Base-by-base conservation (phyloP, 805 yeast species). In the Kodamaea kakaduensis region DNA sequence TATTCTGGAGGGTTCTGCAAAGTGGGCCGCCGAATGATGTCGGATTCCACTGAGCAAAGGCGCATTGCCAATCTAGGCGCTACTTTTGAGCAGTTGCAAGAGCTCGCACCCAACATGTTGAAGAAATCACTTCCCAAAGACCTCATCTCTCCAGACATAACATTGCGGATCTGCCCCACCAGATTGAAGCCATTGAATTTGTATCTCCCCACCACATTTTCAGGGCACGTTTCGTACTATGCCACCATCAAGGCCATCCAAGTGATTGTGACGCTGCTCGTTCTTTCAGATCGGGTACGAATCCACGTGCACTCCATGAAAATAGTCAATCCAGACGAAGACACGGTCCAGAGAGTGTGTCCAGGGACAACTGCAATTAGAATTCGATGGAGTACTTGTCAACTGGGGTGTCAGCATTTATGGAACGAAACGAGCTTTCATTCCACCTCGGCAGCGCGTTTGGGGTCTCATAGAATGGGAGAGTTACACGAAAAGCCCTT, bases 231-330 rank as follows among this genome's bases (percentile, higher is more conserved):
- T 12, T 64, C 79, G 9, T 81, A 80, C 52, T 64, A 69, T 32
- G 69, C 82, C 3, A 68, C 82, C 0, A 52, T 75, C 39, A 78
- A 77, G 45, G 69, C 84, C 1, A 50, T 80, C 3, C 78, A 77
- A 48, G 43, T 78, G 22, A 51, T 77, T 3, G 41, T 78, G 22
- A 73, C 77, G 3, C 75, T 75, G 20, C 64, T 81, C 31, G 66
- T 79, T n/a, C 50, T 81, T 17, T 69, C 71, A 37, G 76, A 78
- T 3, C 58, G 62, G 8, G 69, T 73, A 2, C 66, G 67, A 44
- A 53, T 82, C 12, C 86, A 78, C 47, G 67, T 81, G 28, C 60
- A 67, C 39, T 56, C 68, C 38, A 50, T 72, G 15, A 52, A 62
- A 30, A 57, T 66, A 14, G 56, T 69, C 2, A 42, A 29, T 12